Percentiles rank a stretch among this genome's conserved stretches.
These are phyloP conservation scores for Teratosphaeria zuluensis DNA, from an alignment of 2,329 filamentous ascomycete genomes.

Conservation along the genomic window DNA sequence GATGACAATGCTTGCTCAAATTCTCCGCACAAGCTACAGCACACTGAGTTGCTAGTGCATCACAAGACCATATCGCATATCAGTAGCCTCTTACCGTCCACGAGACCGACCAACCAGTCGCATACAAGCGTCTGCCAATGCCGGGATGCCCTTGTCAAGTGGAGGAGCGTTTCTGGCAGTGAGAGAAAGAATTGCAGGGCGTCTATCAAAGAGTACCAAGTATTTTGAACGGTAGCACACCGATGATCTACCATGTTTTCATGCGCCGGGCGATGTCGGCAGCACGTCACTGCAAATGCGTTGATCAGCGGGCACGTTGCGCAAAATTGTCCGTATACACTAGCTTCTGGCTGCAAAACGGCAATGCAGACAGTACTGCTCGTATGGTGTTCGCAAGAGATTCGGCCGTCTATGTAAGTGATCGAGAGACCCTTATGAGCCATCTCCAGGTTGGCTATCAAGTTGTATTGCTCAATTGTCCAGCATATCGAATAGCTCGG, in stretches of 20 bases:
- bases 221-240: not conserved
- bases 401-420: too few relatives aligned
- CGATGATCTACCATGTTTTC: not conserved
- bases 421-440: too few relatives aligned
- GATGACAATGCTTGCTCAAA: not conserved
- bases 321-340: not conserved
- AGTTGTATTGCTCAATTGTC: too few relatives aligned
- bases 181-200: not conserved
- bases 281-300: not conserved
- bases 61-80: not conserved
- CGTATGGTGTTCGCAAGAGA: too few relatives aligned
- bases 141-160: not conserved
- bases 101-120: not conserved
- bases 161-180: not conserved
- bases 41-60: not conserved
- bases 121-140: not conserved
- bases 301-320: not conserved
- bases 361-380: too few relatives aligned
- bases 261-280: not conserved
- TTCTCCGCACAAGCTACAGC: not conserved
- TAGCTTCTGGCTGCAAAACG: too few relatives aligned
- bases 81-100: not conserved
- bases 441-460: too few relatives aligned
- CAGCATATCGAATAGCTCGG: too few relatives aligned
- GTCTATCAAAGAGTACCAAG: not conserved